Percentiles rank a stretch among this genome's conserved stretches.
Evolutionary conservation across 805 yeast genomes (phyloP).

Genomic region (Pachysolen tannophilus): DNA sequence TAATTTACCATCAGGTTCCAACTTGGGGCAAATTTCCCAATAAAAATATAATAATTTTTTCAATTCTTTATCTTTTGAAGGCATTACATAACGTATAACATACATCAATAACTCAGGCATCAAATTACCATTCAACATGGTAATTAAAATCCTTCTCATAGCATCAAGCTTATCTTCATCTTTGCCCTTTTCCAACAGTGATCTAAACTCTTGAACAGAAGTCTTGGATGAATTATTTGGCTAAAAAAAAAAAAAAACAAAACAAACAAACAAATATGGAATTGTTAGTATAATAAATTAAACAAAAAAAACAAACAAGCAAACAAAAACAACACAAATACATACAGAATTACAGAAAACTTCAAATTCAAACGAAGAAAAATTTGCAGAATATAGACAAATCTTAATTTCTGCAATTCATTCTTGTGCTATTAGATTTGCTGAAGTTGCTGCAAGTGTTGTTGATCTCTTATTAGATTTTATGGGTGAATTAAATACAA

Average conservation of each 20-base stretch:
- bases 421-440: conserved; percentile 78
- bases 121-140: conserved; percentile 88
- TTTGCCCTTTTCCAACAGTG: conserved; percentile 76
- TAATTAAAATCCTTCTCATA: conserved; percentile 79
- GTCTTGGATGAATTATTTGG: conserved; percentile 58
- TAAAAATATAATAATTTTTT: conserved; percentile 89
- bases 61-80: conserved; percentile 82
- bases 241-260: no score
- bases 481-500: conserved; percentile 73
- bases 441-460: conserved; percentile 86
- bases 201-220: conserved; percentile 65
- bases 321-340: no score
- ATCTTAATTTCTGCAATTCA: conserved; percentile 82
- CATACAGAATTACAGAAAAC: conserved; percentile 79
- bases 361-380: conserved; percentile 65
- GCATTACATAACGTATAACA: conserved; percentile 95
- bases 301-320: no score
- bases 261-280: no score
- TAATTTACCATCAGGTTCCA: conserved; percentile 80
- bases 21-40: conserved; percentile 97
- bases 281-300: no score
- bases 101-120: conserved; percentile 94
- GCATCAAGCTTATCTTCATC: conserved; percentile 84
- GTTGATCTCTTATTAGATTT: conserved; percentile 84
- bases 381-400: conserved; percentile 80